A percentile compares a stretch with the other conserved stretches of the same genome.
Conservation (phyloP, 129 eudicot species). For the Artemisia tridentata region DNA sequence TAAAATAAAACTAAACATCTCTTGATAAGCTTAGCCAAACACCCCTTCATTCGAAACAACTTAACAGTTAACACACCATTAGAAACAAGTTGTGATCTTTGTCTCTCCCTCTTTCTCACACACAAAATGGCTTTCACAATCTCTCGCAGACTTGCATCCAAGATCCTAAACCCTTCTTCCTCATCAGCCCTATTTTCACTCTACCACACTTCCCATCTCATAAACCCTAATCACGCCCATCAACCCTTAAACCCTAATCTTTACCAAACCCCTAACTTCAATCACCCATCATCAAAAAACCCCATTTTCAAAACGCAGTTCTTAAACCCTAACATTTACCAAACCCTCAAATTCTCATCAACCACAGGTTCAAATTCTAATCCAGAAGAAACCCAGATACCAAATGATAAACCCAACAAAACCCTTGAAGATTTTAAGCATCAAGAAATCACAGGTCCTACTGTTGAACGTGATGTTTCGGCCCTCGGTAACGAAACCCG, state of each 20-base stretch:
- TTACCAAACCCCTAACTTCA: conserved; percentile 27
- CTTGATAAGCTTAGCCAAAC: too few species aligned
- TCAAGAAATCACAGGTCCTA: conserved; percentile 87
- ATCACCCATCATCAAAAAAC: neutral
- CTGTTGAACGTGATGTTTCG: conserved; percentile 74
- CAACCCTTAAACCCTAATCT: conserved; percentile 16
- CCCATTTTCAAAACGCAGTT: conserved; percentile 22
- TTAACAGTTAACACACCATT: too few species aligned
- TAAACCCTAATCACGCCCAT: conserved; percentile 22
- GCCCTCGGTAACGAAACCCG: conserved; percentile 74
- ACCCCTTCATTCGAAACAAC: too few species aligned
- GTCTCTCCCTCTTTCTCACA: neutral
- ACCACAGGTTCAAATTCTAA: conserved; percentile 35
- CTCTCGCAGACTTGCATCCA: conserved; percentile 53
- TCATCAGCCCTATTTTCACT: conserved; percentile 26
- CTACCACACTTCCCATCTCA: conserved; percentile 13
- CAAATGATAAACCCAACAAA: conserved; percentile 34
- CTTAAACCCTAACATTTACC: conserved; percentile 21
- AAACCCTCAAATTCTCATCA: conserved; percentile 42
- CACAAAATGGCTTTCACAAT: conserved; percentile 46
- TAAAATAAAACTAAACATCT: too few species aligned
- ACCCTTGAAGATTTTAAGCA: conserved; percentile 57
- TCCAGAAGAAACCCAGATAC: conserved; percentile 35
- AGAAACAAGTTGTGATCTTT: too few species aligned
- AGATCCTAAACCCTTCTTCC: conserved; percentile 32